These are phyloP conservation scores for Fusarium beomiforme DNA, from an alignment of 2,329 filamentous ascomycete species.

Conservation along the genomic window DNA sequence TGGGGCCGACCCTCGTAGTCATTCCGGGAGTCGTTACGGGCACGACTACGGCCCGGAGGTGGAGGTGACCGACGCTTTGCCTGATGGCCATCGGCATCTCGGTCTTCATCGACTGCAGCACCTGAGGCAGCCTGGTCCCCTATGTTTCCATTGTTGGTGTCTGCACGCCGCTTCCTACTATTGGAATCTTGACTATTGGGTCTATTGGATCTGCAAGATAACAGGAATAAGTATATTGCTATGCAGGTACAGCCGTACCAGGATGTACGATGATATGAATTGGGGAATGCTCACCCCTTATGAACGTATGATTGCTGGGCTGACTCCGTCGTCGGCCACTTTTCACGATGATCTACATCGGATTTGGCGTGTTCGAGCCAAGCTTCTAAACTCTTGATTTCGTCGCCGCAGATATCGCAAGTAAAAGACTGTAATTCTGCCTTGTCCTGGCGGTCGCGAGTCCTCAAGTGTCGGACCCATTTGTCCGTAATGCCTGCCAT, in stretches of 20 bases:
- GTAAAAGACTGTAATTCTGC: constrained; percentile 1
- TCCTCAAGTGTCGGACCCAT: constrained; percentile 34
- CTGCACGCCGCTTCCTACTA: constrained; percentile 16
- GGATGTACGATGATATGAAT: too few relatives aligned
- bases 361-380: constrained; percentile 42
- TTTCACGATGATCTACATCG: constrained; percentile 29
- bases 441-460: constrained; percentile 22
- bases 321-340: constrained; percentile 19
- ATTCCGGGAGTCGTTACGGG: constrained; percentile 21
- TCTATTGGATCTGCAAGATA: neutral
- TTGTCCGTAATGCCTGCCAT: constrained; percentile 28
- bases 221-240: constrained; percentile 1
- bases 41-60: constrained; percentile 12
- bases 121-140: neutral
- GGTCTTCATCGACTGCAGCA: neutral
- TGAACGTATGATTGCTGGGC: constrained; percentile 22
- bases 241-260: neutral
- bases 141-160: neutral
- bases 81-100: constrained; percentile 25
- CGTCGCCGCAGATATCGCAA: constrained; percentile 35
- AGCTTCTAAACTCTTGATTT: constrained; percentile 39
- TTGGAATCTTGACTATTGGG: neutral
- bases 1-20: constrained; percentile 35
- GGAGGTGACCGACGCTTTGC: constrained; percentile 45
- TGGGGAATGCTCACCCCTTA: constrained; percentile 5